phyloP scores from a whole-genome alignment of 2,329 filamentous ascomycete genomes.

The Aspergillus bombycis region DNA sequence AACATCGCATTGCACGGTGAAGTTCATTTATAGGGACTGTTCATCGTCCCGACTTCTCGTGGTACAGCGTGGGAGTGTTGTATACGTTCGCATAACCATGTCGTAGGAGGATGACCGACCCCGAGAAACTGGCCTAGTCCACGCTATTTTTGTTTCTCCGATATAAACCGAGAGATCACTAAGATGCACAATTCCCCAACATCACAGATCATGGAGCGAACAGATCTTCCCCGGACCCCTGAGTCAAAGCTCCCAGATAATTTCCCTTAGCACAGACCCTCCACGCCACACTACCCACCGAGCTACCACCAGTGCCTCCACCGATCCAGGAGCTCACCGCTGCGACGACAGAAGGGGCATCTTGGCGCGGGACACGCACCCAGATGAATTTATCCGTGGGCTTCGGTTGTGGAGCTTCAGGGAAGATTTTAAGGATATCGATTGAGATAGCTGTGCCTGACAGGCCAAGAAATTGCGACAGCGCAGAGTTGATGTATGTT shows the following conservation, averaged over 20 bases:
- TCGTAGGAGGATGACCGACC: background rate
- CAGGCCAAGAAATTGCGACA: slow-evolving; percentile 52
- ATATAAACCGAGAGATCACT: background rate
- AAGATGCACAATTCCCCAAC: background rate
- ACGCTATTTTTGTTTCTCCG: background rate
- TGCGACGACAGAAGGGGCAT: slow-evolving; percentile 45
- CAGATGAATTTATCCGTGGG: slow-evolving; percentile 34
- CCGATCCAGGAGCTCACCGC: slow-evolving; percentile 53
- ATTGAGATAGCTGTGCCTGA: slow-evolving; percentile 51
- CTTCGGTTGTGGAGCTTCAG: slow-evolving; percentile 3
- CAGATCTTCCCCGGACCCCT: slow-evolving; percentile 38
- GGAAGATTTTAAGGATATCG: slow-evolving; percentile 48
- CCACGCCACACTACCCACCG: slow-evolving; percentile 38
- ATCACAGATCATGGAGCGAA: slow-evolving; percentile 31
- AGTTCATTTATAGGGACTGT: background rate
- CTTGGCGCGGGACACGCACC: slow-evolving; percentile 51
- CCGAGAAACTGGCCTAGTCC: background rate
- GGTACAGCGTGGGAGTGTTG: background rate
- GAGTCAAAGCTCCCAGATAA: slow-evolving; percentile 38
- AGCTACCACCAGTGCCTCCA: slow-evolving; percentile 20
- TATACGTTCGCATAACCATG: background rate
- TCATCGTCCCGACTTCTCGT: background rate
- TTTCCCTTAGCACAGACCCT: slow-evolving; percentile 43
- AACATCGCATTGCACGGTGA: background rate
- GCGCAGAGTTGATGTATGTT: slow-evolving; percentile 49